Evolutionary conservation across 23 red algal species (phyloP).

Genomic region (Agarophyton chilense): DNA sequence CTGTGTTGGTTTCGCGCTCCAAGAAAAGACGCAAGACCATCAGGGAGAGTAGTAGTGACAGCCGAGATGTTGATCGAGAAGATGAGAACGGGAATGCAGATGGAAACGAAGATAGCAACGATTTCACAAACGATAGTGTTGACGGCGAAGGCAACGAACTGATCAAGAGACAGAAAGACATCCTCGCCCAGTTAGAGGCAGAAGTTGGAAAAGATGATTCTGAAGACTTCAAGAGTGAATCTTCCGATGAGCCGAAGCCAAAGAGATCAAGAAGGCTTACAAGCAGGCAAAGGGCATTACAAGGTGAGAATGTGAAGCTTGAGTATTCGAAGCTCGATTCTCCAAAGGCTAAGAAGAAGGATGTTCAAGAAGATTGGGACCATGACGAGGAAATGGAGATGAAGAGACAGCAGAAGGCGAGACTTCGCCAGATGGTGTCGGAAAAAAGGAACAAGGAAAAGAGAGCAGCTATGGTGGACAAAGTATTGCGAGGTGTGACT

Average conservation of each 20-base stretch:
- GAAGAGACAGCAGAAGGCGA: conserved; percentile 70
- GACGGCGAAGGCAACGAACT: conserved; percentile 4
- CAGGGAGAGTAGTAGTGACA: conserved; percentile 33
- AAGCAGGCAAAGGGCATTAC: conserved; percentile 61
- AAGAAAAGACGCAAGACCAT: conserved; percentile 30
- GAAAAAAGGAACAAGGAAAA: conserved; percentile 86
- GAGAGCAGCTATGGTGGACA: conserved; percentile 80
- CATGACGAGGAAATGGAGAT: conserved; percentile 78
- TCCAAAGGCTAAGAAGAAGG: conserved; percentile 60
- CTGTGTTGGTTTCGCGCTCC: background rate
- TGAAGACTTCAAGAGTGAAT: conserved; percentile 25
- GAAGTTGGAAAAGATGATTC: conserved; percentile 38
- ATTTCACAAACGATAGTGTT: conserved; percentile 36
- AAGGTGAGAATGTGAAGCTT: conserved; percentile 64
- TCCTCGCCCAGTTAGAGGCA: conserved; percentile 25
- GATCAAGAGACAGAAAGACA: conserved; percentile 3
- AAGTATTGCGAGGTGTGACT: conserved; percentile 77
- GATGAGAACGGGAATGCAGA: conserved; percentile 25
- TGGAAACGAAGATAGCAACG: conserved; percentile 26
- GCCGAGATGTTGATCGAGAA: background rate
- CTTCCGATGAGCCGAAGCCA: background rate
- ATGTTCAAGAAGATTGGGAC: conserved; percentile 38
- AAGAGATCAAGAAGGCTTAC: conserved; percentile 44
- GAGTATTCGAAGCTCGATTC: conserved; percentile 70
- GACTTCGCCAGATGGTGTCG: conserved; percentile 73